Percentiles rank a stretch among this genome's conserved stretches.
Conservation (phyloP, 2,329 filamentous ascomycete species). For the Metarhizium brunneum region DNA sequence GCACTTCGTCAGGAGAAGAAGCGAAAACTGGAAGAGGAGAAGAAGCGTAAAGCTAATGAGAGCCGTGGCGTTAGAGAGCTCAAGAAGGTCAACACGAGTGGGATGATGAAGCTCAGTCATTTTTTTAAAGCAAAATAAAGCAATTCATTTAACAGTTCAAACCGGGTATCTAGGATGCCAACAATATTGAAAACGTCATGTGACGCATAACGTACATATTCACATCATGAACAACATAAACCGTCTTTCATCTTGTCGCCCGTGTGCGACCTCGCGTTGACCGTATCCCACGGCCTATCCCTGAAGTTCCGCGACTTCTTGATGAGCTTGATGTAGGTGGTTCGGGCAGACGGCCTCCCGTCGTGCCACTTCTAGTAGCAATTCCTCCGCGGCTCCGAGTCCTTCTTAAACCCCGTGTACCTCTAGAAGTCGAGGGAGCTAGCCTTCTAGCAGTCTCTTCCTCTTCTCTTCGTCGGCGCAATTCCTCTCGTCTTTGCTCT, state of each 20-base stretch:
- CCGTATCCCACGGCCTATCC: slow-evolving; percentile 25
- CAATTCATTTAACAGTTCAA: slow-evolving; percentile 9
- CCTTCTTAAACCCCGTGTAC: slow-evolving; percentile 21
- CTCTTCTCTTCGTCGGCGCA: slow-evolving; percentile 53
- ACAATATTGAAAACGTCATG: not conserved
- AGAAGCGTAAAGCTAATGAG: slow-evolving; percentile 66
- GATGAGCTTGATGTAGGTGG: slow-evolving; percentile 16
- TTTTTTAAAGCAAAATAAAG: slow-evolving; percentile 71
- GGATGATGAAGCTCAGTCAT: slow-evolving; percentile 94
- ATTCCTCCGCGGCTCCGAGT: slow-evolving; percentile 18
- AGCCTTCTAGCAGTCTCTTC: slow-evolving; percentile 36
- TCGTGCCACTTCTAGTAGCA: slow-evolving; percentile 15
- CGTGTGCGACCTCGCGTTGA: slow-evolving; percentile 23
- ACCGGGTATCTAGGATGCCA: slow-evolving; percentile 20
- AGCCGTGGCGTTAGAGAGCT: slow-evolving; percentile 70
- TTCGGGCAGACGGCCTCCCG: slow-evolving; percentile 19
- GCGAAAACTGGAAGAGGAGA: slow-evolving; percentile 78
- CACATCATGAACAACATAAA: slow-evolving; percentile 2
- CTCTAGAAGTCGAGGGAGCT: slow-evolving; percentile 18
- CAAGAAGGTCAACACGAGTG: slow-evolving; percentile 80
- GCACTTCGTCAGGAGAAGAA: slow-evolving; percentile 67
- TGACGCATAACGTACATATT: slow-evolving; percentile 8
- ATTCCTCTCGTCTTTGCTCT: slow-evolving; percentile 65
- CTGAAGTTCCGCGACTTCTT: slow-evolving; percentile 24
- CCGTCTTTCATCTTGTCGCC: slow-evolving; percentile 17